Conservation (phyloP, 1,139 yeast genomes). For the Geotrichum citri-aurantii region DNA sequence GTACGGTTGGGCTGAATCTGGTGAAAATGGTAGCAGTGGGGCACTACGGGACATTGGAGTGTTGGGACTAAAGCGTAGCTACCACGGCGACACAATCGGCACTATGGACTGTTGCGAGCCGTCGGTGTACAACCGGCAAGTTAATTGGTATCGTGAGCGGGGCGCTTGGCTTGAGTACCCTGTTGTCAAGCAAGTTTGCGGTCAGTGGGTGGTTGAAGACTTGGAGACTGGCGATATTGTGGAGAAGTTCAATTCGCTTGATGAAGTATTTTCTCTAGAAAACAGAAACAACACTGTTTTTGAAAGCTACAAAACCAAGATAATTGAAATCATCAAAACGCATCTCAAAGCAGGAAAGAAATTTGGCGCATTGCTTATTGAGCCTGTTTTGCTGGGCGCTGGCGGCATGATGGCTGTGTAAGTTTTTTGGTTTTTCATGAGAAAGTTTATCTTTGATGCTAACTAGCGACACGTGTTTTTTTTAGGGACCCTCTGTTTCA, state of each 20-base stretch:
- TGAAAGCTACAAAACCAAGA: slow-evolving; percentile 16
- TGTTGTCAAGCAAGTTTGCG: slow-evolving; percentile 22
- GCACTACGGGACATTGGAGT: slow-evolving; percentile 21
- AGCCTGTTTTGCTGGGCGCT: slow-evolving; percentile 31
- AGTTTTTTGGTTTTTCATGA: slow-evolving; percentile 13
- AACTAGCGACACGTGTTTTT: slow-evolving; percentile 2
- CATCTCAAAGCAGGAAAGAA: slow-evolving; percentile 21
- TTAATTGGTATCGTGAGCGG: slow-evolving; percentile 28
- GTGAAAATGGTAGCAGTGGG: not conserved
- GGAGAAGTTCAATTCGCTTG: slow-evolving; percentile 18
- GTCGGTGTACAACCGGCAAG: slow-evolving; percentile 28
- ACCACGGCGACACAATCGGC: slow-evolving; percentile 33
- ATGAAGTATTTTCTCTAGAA: slow-evolving; percentile 22
- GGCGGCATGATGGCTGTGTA: slow-evolving; percentile 32
- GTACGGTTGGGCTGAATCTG: slow-evolving; percentile 21
- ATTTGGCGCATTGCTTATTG: slow-evolving; percentile 30
- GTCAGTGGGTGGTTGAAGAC: slow-evolving; percentile 25
- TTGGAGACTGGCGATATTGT: not conserved
- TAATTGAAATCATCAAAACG: slow-evolving; percentile 18
- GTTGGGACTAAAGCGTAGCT: slow-evolving; percentile 28
- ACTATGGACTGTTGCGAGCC: slow-evolving; percentile 32
- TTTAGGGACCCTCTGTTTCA: slow-evolving; percentile 30
- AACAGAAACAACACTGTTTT: slow-evolving; percentile 19
- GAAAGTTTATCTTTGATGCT: not conserved
- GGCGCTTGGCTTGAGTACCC: slow-evolving; percentile 32